Evolutionary conservation across 805 yeast genomes (phyloP).

Genomic region (Vanderwaltozyma yarrowii): DNA sequence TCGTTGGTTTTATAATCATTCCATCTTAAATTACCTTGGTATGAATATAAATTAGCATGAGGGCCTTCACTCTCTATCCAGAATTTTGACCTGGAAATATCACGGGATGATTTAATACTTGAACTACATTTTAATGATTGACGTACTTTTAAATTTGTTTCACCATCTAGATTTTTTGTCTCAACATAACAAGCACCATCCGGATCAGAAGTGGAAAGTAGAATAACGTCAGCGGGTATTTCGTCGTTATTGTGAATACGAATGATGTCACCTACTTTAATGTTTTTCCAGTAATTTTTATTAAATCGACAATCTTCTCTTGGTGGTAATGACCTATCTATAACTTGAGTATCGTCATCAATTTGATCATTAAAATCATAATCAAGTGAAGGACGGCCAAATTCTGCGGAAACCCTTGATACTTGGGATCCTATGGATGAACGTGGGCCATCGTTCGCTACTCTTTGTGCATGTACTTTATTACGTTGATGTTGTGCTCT

Average conservation of each 20-base stretch:
- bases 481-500: constrained; percentile 4
- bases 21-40: constrained; percentile 61
- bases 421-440: constrained; percentile 31
- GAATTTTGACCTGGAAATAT: constrained; percentile 42
- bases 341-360: constrained; percentile 46
- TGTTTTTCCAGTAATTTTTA: constrained; percentile 49
- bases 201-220: constrained; percentile 54
- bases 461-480: constrained; percentile 1
- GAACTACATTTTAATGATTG: constrained; percentile 59
- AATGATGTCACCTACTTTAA: constrained; percentile 63
- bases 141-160: constrained; percentile 65
- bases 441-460: constrained; percentile 21
- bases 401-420: constrained; percentile 23
- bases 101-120: constrained; percentile 38
- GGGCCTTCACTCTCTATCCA: constrained; percentile 81
- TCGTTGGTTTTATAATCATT: constrained; percentile 27
- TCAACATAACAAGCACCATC: constrained; percentile 69
- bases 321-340: constrained; percentile 45
- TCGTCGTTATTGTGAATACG: constrained; percentile 67
- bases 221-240: constrained; percentile 64
- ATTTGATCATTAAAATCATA: constrained; percentile 50
- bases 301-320: constrained; percentile 27
- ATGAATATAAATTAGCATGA: constrained; percentile 64
- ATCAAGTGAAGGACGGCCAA: constrained; percentile 28
- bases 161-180: constrained; percentile 77